Percentiles rank a stretch among this genome's conserved stretches.
phyloP scores from a whole-genome alignment of 805 yeast species.

The Kluyveromyces starmeri region DNA sequence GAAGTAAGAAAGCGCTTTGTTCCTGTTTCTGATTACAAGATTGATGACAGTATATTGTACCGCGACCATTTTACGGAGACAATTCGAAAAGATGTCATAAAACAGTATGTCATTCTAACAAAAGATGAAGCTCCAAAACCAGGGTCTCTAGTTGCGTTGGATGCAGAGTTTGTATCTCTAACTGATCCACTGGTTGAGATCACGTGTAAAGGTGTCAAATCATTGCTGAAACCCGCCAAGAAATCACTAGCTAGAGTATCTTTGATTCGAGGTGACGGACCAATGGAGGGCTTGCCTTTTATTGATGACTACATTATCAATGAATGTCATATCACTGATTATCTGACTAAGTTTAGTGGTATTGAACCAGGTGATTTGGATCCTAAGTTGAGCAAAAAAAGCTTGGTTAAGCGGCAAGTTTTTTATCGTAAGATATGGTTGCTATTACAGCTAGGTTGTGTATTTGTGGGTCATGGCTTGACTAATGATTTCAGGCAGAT shows the following conservation, averaged over 20 bases:
- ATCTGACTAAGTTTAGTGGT: constrained; percentile 88
- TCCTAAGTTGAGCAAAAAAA: constrained; percentile 51
- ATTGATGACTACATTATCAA: constrained; percentile 89
- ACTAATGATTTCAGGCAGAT: constrained; percentile 88
- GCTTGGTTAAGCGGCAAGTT: constrained; percentile 70
- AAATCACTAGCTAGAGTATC: constrained; percentile 84
- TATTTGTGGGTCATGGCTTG: constrained; percentile 92
- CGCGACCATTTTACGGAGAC: constrained; percentile 68
- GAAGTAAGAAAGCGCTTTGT: constrained; percentile 35
- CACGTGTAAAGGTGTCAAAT: constrained; percentile 59
- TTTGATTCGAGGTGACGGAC: constrained; percentile 66
- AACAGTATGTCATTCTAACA: constrained; percentile 63
- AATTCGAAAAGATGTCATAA: constrained; percentile 45
- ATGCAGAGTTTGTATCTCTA: constrained; percentile 89
- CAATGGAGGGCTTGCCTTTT: constrained; percentile 62
- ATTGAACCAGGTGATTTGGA: constrained; percentile 87
- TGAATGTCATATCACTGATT: constrained; percentile 64
- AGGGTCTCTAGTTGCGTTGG: constrained; percentile 82
- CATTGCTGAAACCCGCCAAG: constrained; percentile 63
- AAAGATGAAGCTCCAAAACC: constrained; percentile 60
- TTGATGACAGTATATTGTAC: constrained; percentile 60
- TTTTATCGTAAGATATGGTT: constrained; percentile 89
- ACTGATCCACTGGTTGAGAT: constrained; percentile 75
- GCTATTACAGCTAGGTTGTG: constrained; percentile 76
- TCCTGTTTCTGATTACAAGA: constrained; percentile 40